Conservation (phyloP, 805 yeast species). For the Yarrowia alimentaria region DNA sequence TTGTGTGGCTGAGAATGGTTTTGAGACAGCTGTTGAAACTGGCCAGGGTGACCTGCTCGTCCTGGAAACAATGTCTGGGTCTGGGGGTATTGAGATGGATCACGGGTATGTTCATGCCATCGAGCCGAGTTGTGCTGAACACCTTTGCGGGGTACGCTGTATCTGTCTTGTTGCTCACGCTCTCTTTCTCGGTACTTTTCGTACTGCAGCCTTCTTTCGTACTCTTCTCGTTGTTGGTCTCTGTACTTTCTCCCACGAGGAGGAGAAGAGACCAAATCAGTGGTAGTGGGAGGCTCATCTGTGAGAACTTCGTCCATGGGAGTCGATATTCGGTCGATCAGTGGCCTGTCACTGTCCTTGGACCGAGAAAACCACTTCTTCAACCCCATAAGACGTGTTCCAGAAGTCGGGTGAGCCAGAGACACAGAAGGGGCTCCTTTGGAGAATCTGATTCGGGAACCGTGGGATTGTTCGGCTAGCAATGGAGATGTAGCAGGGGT, state of each 20-base stretch:
- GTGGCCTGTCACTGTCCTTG: slow-evolving; percentile 14
- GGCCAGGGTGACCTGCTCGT: no score
- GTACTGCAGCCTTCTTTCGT: slow-evolving; percentile 11
- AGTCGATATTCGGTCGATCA: slow-evolving; percentile 16
- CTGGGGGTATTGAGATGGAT: no score
- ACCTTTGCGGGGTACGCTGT: slow-evolving; percentile 5
- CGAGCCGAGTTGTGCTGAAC: slow-evolving; percentile 5
- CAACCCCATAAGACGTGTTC: slow-evolving; percentile 7
- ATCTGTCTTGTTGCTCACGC: slow-evolving; percentile 1
- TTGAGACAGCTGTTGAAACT: neutral
- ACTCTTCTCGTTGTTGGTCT: slow-evolving; percentile 10
- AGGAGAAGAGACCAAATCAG: slow-evolving; percentile 7
- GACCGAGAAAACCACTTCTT: slow-evolving; percentile 20
- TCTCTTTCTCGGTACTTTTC: slow-evolving; percentile 1
- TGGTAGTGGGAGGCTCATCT: slow-evolving; percentile 5
- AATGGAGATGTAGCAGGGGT: neutral
- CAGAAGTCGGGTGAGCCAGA: neutral
- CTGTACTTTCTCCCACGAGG: slow-evolving; percentile 1
- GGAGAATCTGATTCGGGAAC: no score
- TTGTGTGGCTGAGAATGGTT: slow-evolving; percentile 1
- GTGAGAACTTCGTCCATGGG: slow-evolving; percentile 20
- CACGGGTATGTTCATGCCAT: slow-evolving; percentile 16
- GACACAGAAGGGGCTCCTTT: no score
- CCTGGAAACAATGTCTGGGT: no score
- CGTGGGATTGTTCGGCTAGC: no score